Conservation (phyloP, 2,329 filamentous ascomycete genomes). For the Nigrograna mackinnonii region DNA sequence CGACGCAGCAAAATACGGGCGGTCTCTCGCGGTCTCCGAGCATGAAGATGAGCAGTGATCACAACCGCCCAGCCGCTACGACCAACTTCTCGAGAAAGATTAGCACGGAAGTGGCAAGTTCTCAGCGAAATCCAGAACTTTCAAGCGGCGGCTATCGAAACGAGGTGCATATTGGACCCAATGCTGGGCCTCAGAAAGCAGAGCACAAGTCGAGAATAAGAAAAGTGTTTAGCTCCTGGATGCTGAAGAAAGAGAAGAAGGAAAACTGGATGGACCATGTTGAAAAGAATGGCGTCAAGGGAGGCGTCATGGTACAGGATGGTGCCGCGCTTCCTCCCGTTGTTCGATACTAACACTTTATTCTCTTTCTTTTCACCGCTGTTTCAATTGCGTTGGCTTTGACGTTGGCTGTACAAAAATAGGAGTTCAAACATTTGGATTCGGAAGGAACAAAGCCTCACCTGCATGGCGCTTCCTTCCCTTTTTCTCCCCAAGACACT, state of each 20-base stretch:
- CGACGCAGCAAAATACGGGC: conserved; percentile 12
- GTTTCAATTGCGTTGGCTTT: too few species aligned
- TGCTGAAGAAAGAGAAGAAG: conserved; percentile 40
- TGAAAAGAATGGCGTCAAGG: conserved; percentile 44
- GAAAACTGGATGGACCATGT: conserved; percentile 47
- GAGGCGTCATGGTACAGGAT: conserved; percentile 40
- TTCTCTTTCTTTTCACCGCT: too few species aligned
- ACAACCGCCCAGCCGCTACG: conserved; percentile 15
- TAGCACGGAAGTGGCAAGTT: conserved; percentile 24
- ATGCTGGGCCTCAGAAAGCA: conserved; percentile 12
- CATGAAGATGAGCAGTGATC: conserved; percentile 27
- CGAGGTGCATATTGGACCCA: conserved; percentile 4
- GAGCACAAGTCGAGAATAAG: conserved; percentile 37
- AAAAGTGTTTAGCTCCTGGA: conserved; percentile 39
- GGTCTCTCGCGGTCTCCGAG: conserved; percentile 15
- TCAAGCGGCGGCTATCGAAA: conserved; percentile 7
- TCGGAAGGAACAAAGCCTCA: too few species aligned
- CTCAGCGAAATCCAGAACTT: conserved; percentile 10
- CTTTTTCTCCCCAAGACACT: too few species aligned
- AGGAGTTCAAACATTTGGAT: too few species aligned
- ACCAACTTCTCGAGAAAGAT: conserved; percentile 38
- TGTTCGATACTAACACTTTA: conserved; percentile 31
- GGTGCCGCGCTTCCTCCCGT: conserved; percentile 30
- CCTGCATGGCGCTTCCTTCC: too few species aligned
- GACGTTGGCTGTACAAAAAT: too few species aligned